Conservation (phyloP, 257 asterid genomes). For the Solanum tarapatanum region DNA sequence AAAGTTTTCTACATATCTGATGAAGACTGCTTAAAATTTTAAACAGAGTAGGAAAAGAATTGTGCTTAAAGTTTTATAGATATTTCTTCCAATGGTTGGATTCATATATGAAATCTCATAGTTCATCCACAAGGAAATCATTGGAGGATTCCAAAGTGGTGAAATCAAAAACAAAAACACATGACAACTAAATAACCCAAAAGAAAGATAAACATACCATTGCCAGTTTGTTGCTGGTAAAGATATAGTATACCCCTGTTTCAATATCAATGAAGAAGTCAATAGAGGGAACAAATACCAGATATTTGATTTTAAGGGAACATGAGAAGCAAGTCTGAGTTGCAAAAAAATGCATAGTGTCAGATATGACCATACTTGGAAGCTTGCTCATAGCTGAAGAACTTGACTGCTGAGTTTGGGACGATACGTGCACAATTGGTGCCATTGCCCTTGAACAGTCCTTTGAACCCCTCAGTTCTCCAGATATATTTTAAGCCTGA, state of each 20-base stretch:
- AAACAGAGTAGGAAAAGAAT: not conserved
- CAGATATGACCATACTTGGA: slow-evolving; percentile 55
- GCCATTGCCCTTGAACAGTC: slow-evolving; percentile 86
- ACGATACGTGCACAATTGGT: slow-evolving; percentile 87
- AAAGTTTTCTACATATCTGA: not conserved
- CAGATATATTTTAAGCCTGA: slow-evolving; percentile 81
- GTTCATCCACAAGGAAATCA: not conserved
- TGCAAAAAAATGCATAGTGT: not conserved
- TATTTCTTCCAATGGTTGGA: not conserved
- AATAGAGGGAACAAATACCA: slow-evolving; percentile 1
- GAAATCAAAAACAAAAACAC: not conserved
- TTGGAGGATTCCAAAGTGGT: not conserved
- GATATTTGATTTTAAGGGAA: not conserved
- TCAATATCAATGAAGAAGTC: slow-evolving; percentile 14
- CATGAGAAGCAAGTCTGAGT: not conserved
- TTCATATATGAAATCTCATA: not conserved
- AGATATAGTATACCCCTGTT: slow-evolving; percentile 70
- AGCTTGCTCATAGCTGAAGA: slow-evolving; percentile 99
- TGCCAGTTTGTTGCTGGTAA: slow-evolving; percentile 65
- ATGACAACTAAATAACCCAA: not conserved
- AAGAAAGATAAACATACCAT: slow-evolving; percentile 38
- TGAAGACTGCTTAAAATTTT: not conserved
- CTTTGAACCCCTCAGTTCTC: slow-evolving; percentile 74
- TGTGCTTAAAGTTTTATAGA: not conserved
- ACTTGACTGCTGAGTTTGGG: slow-evolving; percentile 97